Base-by-base conservation (phyloP, 2,329 filamentous ascomycete species). In the Hyphodiscus sp. region DNA sequence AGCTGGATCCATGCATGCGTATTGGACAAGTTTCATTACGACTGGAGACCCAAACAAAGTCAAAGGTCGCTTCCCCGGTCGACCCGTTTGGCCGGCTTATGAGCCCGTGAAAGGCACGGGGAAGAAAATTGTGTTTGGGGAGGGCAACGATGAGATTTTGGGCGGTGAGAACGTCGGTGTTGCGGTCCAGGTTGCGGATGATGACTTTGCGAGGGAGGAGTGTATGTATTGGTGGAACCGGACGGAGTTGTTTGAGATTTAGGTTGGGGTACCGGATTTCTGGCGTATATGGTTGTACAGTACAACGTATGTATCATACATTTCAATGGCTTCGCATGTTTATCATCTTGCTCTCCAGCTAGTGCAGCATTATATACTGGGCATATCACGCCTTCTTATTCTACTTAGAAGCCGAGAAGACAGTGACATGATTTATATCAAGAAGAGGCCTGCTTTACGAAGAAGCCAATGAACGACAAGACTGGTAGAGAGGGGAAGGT, bases 201-300 rank as follows among this genome's bases (percentile, higher is more conserved):
- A 78, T 71, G 20, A 66, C 3, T 70, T 70, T 55, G 76, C 79
- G 55, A 68, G 68, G 50, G 66, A 72, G 49, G 75, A 80, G 62
- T 82, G 78, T 60, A 66, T 69, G 13, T 86, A 82, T 65, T 87
- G 83, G 83, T 85, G 79, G 78, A 71, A 72, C 13, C 74, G 75
- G 55, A 75, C 76, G 19, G 67, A 71, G 53, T 60, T 76, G 47
- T 78, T 75, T 58, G 68, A 80, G 61, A 38, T 56, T n/a, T 55
- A 50, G 26, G 20, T 45, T 44, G 10, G 2, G 33, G 11, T 15
- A 13, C 5, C 5, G 16, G 4, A 10, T 10, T 15, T 4, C 33
- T 15, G 11, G 16, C 16, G 33, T 38, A 38, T n/a, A 38, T 38
- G 16, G 11, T n/a, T 38, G 33, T n/a, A 26, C 23, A 26, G 33